Evolutionary conservation across 306 rosid species (phyloP).

Genomic region (Gastrolobium villosum): DNA sequence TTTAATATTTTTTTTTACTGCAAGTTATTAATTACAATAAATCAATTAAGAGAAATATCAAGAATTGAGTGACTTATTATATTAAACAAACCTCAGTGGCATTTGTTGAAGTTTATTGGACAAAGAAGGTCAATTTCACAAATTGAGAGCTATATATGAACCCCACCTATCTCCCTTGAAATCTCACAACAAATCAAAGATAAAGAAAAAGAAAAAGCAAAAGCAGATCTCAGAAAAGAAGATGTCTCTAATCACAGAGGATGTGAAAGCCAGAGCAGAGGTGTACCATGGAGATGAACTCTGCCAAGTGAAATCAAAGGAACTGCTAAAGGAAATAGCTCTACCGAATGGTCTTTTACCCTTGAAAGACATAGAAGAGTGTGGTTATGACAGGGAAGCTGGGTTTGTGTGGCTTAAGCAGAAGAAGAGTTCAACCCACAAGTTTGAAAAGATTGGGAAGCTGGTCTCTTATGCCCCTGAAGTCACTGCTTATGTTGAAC

Average conservation of each 20-base stretch:
- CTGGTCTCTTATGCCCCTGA: conserved; percentile 68
- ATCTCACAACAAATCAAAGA: background rate
- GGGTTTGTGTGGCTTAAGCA: conserved; percentile 97
- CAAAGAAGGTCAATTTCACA: conserved; percentile 44
- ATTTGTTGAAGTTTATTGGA: background rate
- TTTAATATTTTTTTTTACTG: background rate
- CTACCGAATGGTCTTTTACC: conserved; percentile 88
- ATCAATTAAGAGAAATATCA: background rate
- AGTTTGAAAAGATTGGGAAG: conserved; percentile 81
- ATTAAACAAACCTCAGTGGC: conserved; percentile 21
- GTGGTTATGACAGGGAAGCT: conserved; percentile 68
- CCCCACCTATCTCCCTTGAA: background rate
- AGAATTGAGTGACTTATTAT: background rate
- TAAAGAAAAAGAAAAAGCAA: background rate
- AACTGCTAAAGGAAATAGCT: conserved; percentile 62
- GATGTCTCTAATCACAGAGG: conserved; percentile 70
- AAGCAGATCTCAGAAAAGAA: background rate
- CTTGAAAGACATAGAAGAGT: conserved; percentile 75
- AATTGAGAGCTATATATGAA: conserved; percentile 43
- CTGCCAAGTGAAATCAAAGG: conserved; percentile 70
- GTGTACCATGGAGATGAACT: conserved; percentile 73
- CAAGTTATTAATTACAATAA: too few relatives aligned
- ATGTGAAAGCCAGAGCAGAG: conserved; percentile 65
- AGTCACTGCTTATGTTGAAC: conserved; percentile 74
- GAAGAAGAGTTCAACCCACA: conserved; percentile 70